Conservation (phyloP, 192 early-diverging fungal genomes). For the Spinellus fusiger region DNA sequence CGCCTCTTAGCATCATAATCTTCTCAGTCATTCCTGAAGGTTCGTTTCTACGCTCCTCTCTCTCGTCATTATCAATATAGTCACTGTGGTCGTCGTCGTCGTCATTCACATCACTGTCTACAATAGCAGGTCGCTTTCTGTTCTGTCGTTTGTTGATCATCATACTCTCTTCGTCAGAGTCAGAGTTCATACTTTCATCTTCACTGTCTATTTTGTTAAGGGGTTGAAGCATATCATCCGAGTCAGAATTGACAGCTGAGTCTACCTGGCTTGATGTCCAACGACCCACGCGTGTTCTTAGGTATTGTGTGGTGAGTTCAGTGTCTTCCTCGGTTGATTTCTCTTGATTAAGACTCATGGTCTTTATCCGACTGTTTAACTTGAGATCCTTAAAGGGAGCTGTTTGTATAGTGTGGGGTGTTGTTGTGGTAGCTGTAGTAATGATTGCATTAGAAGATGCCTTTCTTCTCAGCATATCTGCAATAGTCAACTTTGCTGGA, state of each 20-base stretch:
- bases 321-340: no score
- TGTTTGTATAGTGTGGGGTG: no score
- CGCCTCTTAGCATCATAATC: not conserved
- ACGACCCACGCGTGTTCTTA: no score
- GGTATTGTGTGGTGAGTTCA: no score
- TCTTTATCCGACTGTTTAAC: no score
- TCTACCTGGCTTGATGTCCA: not conserved
- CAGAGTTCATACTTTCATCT: slow-evolving; percentile 13
- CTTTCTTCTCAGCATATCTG: no score
- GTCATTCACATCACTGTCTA: not conserved
- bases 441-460: no score
- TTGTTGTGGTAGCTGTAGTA: no score
- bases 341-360: no score
- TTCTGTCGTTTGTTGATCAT: not conserved
- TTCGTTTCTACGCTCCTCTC: not conserved
- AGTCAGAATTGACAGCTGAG: not conserved
- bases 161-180: not conserved
- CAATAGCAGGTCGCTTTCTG: not conserved
- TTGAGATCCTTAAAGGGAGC: no score
- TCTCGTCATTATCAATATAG: not conserved
- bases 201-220: not conserved
- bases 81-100: slow-evolving; percentile 4
- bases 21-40: not conserved
- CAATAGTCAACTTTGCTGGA: no score
- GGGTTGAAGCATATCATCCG: not conserved